A percentile compares a stretch with the other conserved stretches of the same genome.
phyloP scores from a whole-genome alignment of 495 filamentous ascomycete genomes.

The Talaromyces adpressus region DNA sequence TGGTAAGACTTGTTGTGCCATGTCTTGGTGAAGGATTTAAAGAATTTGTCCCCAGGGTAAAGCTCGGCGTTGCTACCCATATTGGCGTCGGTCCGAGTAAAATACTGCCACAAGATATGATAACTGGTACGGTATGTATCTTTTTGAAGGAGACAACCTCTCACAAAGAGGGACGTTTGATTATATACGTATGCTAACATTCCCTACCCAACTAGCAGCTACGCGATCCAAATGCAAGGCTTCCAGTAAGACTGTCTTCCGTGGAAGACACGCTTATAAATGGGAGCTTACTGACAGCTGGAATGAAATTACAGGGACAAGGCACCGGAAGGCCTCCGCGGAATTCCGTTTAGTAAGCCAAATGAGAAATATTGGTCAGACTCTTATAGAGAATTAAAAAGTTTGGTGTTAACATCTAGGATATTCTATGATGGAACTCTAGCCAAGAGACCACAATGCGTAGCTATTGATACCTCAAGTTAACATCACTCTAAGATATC shows the following conservation, averaged over 20 bases:
- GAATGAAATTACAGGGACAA: background rate
- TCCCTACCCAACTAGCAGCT: background rate
- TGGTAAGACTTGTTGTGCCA: conserved; percentile 36
- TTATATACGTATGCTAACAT: background rate
- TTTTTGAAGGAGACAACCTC: background rate
- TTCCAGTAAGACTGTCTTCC: background rate
- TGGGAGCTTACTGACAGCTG: background rate
- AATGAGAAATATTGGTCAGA: background rate
- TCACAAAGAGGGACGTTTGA: background rate
- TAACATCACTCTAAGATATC: background rate
- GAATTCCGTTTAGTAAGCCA: background rate
- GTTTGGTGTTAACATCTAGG: background rate
- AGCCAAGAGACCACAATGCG: background rate
- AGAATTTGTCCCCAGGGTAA: background rate
- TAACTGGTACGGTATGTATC: background rate
- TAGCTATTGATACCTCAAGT: background rate
- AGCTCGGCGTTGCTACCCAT: background rate
- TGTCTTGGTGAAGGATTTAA: conserved; percentile 13
- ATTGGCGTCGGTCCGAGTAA: background rate
- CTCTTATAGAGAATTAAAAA: background rate
- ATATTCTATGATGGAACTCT: background rate
- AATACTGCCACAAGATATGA: background rate
- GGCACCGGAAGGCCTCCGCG: background rate
- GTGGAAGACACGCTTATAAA: background rate
- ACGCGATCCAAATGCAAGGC: background rate